Evolutionary conservation across 75 land plant species (phyloP).

Genomic region (Pseudotsuga menziesii): DNA sequence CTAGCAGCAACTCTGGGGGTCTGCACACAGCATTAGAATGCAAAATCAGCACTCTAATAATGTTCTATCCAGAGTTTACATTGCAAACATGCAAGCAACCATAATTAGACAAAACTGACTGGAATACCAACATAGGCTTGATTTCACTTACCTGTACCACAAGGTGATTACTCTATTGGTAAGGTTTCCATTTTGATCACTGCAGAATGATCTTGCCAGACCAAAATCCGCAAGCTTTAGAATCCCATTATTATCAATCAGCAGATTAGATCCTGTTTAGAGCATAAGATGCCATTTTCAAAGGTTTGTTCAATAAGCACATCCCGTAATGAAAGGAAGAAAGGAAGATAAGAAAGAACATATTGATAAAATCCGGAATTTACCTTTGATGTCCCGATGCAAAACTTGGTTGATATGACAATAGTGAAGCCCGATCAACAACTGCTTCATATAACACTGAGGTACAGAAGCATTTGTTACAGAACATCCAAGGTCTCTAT

Average conservation of each 20-base stretch:
- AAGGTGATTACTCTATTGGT: constrained; percentile 93
- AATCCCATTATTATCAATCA: constrained; percentile 92
- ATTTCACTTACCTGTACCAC: constrained; percentile 82
- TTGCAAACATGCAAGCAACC: neutral
- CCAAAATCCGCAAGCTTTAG: constrained; percentile 99
- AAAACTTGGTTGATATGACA: constrained; percentile 98
- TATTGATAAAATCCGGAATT: neutral
- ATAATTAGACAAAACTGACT: neutral
- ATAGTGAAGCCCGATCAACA: constrained; percentile 91
- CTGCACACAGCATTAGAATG: constrained; percentile 31
- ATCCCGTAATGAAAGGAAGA: neutral
- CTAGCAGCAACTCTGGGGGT: constrained; percentile 95
- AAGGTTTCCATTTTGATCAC: constrained; percentile 72
- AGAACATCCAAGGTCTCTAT: neutral
- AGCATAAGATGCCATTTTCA: neutral
- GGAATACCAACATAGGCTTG: neutral
- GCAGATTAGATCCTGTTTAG: constrained; percentile 66
- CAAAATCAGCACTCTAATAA: neutral
- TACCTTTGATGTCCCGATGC: constrained; percentile 98
- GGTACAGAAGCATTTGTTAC: neutral
- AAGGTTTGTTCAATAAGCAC: neutral
- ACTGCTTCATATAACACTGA: constrained; percentile 96
- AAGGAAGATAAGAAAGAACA: neutral
- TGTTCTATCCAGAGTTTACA: neutral
- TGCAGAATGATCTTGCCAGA: constrained; percentile 81